These are phyloP conservation scores for Candida nanaspora DNA, from an alignment of 805 yeast genomes.

Conservation along the genomic window DNA sequence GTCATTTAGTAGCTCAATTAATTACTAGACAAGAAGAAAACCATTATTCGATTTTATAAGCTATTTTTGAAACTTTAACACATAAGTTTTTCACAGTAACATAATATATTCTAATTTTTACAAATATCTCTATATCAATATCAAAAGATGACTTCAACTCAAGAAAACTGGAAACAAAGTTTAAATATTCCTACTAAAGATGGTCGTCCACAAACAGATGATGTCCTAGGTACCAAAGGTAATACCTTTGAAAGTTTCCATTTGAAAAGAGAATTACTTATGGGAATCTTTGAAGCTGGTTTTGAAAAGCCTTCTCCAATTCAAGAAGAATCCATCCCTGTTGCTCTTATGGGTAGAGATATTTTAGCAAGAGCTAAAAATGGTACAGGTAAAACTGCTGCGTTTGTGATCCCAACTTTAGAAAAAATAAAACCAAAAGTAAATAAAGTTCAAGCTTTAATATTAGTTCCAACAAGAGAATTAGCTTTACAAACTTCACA, in stretches of 20 bases:
- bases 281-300: conserved; percentile 99
- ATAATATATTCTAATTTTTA: too few species aligned
- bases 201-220: conserved; percentile 94
- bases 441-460: conserved; percentile 82
- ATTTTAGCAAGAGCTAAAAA: conserved; percentile 96
- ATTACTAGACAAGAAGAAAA: too few species aligned
- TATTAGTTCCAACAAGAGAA: conserved; percentile 96
- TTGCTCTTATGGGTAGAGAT: conserved; percentile 92
- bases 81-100: too few species aligned
- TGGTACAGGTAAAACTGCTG: conserved; percentile 98
- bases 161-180: conserved; percentile 77
- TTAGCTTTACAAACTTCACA: conserved; percentile 96
- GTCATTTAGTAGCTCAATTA: too few species aligned
- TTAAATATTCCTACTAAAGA: conserved; percentile 79
- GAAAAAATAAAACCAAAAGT: conserved; percentile 82
- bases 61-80: too few species aligned
- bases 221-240: conserved; percentile 88
- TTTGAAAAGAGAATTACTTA: conserved; percentile 84
- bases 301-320: conserved; percentile 97
- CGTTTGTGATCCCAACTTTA: conserved; percentile 89
- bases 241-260: conserved; percentile 86
- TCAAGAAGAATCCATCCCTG: conserved; percentile 95
- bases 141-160: too few species aligned
- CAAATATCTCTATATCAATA: too few species aligned
- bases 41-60: too few species aligned